Evolutionary conservation across 75 land plant genomes (phyloP).

Genomic region (Azolla pinnata): DNA sequence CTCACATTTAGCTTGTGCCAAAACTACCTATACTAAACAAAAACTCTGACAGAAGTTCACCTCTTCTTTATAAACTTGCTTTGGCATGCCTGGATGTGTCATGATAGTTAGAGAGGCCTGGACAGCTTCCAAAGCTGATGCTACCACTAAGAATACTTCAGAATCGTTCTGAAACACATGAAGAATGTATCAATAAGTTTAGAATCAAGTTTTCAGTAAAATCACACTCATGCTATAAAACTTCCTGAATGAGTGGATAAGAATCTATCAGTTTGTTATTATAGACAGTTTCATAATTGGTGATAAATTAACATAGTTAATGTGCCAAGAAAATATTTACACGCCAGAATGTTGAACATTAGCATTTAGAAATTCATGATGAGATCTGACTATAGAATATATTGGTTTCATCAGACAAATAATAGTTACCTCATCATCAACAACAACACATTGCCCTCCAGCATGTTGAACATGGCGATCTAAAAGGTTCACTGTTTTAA

Average conservation of each 20-base stretch:
- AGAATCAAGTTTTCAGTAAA: not conserved
- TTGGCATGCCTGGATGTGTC: conserved; percentile 78
- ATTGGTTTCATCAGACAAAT: not conserved
- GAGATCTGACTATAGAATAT: not conserved
- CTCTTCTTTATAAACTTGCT: conserved; percentile 94
- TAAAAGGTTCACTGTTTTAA: conserved; percentile 54
- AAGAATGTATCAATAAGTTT: not conserved
- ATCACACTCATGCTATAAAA: no score
- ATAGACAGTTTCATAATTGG: not conserved
- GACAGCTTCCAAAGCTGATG: conserved; percentile 71
- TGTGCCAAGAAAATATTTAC: not conserved
- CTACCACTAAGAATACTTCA: conserved; percentile 39
- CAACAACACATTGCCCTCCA: conserved; percentile 60
- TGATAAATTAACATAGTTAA: not conserved
- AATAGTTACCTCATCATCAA: conserved; percentile 52
- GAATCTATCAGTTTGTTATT: not conserved
- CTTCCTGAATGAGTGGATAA: not conserved
- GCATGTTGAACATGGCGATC: conserved; percentile 79
- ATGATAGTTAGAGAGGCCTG: conserved; percentile 73
- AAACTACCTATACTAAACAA: not conserved
- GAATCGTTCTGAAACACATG: conserved; percentile 45
- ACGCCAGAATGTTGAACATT: not conserved
- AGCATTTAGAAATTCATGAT: not conserved
- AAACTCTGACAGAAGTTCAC: conserved; percentile 21
- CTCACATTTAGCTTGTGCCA: not conserved